These are phyloP conservation scores for Aspergillus homomorphus DNA, from an alignment of 495 filamentous ascomycete genomes.

Conservation along the genomic window DNA sequence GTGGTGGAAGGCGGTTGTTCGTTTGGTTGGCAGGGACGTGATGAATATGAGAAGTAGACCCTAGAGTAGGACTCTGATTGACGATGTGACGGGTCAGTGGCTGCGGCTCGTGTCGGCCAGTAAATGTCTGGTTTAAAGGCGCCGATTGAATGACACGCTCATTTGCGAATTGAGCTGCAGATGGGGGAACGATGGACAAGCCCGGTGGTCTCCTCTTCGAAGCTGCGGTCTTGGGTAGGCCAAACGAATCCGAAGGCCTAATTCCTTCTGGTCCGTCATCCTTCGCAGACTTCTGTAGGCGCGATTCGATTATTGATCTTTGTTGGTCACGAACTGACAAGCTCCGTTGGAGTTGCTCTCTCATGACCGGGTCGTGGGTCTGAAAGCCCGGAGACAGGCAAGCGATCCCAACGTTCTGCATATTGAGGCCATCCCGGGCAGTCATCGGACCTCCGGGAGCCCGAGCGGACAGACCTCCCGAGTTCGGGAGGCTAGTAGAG, in stretches of 20 bases:
- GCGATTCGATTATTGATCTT: slow-evolving; percentile 87
- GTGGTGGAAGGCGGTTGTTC: slow-evolving; percentile 87
- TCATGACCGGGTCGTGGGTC: slow-evolving; percentile 93
- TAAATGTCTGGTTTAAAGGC: slow-evolving; percentile 93
- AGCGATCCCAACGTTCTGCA: slow-evolving; percentile 91
- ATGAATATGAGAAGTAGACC: slow-evolving; percentile 86
- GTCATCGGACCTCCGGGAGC: slow-evolving; percentile 77
- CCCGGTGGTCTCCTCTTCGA: slow-evolving; percentile 79
- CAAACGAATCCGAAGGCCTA: slow-evolving; percentile 52
- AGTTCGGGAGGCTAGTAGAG: slow-evolving; percentile 65
- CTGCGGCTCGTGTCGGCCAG: slow-evolving; percentile 79
- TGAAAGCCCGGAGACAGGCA: slow-evolving; percentile 94
- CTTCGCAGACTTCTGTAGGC: slow-evolving; percentile 82
- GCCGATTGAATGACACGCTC: slow-evolving; percentile 97
- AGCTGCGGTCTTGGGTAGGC: slow-evolving; percentile 62
- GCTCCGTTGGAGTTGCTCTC: slow-evolving; percentile 90
- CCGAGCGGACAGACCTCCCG: slow-evolving; percentile 54
- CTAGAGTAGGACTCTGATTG: slow-evolving; percentile 82
- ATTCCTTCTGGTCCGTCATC: slow-evolving; percentile 62
- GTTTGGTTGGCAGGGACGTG: slow-evolving; percentile 87
- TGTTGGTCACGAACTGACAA: slow-evolving; percentile 93
- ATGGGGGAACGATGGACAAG: slow-evolving; percentile 91
- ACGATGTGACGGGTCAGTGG: slow-evolving; percentile 77
- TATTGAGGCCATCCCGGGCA: slow-evolving; percentile 70
- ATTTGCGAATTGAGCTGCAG: slow-evolving; percentile 91